Base-by-base conservation (phyloP, 345 rosid species). In the Kernera saxatilis region DNA sequence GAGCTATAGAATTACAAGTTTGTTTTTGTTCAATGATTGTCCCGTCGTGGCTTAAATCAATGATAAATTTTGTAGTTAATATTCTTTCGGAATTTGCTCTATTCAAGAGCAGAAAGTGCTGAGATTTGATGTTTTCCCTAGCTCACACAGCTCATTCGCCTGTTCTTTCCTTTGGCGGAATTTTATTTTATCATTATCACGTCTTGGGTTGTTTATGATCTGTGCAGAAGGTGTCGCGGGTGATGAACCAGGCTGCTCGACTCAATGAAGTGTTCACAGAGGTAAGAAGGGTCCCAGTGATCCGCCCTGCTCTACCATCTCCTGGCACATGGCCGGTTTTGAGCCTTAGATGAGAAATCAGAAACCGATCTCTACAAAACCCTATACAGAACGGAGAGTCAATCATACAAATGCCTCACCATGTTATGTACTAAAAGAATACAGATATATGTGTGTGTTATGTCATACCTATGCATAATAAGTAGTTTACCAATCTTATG, bases 241-340 rank as follows among this genome's bases (percentile, higher is more conserved):
- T 45, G 35, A 87, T 73, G 86, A 88, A 83, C 56, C 97, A 89
- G 5, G 89, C 93, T 46, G 92, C 96, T 30, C 84, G 88, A 44
- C 98, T 94, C 26, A 91, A 91, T 8, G 93, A 88, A 78, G 91
- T 87, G 1, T 94, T 94, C 67, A 91, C 96, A 8, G 97, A 84
- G 69, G 93, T 84, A 76, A 85, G 84, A 79, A 84, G 96, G 44
- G 97, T 89, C 67, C 98, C 96, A 2, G 81, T 87, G 15, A 80
- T 83, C 29, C 85, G 93, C 53, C 93, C 98, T 55, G 72, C 89
- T 39, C 75, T 89, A 11, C 69, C 77, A 32, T 80, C 84, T 35
- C 70, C 87, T 26, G 91, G 86, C 6, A 74, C 92, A 26, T 94
- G 96, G 97, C 91, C 93, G 13, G 87, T 82, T 46, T 56, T 76